Evolutionary conservation across 177 flowering plant species (phyloP).

Genomic region (Telopea speciosissima): DNA sequence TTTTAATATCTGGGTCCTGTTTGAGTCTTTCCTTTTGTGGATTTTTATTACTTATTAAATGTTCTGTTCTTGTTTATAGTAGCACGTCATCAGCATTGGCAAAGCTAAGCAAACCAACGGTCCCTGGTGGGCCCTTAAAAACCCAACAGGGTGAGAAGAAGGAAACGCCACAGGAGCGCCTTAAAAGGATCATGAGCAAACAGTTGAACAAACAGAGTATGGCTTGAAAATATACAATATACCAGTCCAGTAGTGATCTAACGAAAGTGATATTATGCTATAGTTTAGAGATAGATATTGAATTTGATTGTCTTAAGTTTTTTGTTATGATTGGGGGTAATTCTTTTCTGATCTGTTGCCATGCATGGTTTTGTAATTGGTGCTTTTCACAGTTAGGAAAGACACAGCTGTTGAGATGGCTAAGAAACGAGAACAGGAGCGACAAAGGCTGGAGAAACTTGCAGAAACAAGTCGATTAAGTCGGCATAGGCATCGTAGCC

Average conservation of each 20-base stretch:
- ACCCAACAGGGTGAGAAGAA: constrained; percentile 73
- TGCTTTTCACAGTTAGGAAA: constrained; percentile 63
- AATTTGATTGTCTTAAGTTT: not conserved
- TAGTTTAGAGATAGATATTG: too few relatives aligned
- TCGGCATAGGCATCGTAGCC: constrained; percentile 59
- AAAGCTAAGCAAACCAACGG: constrained; percentile 64
- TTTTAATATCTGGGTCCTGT: not conserved
- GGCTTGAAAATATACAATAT: not conserved
- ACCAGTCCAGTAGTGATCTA: not conserved
- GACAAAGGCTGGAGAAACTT: constrained; percentile 86
- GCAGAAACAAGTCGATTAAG: constrained; percentile 80
- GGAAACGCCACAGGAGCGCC: constrained; percentile 98
- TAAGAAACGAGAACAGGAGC: constrained; percentile 89
- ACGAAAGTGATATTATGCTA: not conserved
- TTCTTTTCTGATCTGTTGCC: not conserved
- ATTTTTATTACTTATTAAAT: not conserved
- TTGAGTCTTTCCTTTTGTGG: not conserved
- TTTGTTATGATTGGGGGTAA: not conserved
- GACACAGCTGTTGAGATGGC: constrained; percentile 89
- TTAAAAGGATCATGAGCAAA: constrained; percentile 93
- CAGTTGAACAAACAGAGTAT: constrained; percentile 94
- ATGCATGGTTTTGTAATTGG: not conserved
- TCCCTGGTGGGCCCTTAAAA: constrained; percentile 43
- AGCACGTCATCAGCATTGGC: constrained; percentile 80
- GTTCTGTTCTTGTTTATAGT: constrained; percentile 13